phyloP scores from a whole-genome alignment of 306 rosid species.

The Cicer chorassanicum region DNA sequence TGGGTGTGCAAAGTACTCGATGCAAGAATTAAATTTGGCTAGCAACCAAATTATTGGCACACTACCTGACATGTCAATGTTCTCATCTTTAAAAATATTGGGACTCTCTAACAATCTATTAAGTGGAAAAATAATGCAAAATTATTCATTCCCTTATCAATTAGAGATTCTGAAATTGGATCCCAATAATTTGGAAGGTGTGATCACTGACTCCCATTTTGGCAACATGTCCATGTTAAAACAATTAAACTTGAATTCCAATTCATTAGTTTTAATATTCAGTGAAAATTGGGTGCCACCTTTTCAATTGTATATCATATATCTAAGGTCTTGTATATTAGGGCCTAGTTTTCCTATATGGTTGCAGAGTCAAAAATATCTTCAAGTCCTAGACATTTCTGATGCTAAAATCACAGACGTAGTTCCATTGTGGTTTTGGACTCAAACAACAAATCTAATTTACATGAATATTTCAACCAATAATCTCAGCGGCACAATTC shows the following conservation, averaged over 20 bases:
- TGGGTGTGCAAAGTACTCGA: conserved; percentile 32
- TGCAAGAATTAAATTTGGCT: not conserved
- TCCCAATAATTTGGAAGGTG: conserved; percentile 6
- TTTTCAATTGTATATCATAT: not conserved
- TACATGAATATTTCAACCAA: conserved; percentile 32
- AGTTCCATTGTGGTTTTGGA: conserved; percentile 26
- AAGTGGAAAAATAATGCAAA: not conserved
- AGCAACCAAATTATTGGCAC: conserved; percentile 1
- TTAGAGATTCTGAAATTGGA: not conserved
- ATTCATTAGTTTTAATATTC: not conserved
- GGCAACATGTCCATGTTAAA: not conserved
- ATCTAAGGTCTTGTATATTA: not conserved
- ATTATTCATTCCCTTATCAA: not conserved
- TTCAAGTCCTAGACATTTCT: not conserved
- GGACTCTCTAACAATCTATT: not conserved
- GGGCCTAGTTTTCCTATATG: conserved; percentile 38
- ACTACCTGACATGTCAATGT: not conserved
- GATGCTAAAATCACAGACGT: not conserved
- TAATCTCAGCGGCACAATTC: conserved; percentile 17
- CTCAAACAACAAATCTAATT: not conserved
- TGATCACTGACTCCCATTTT: conserved; percentile 31
- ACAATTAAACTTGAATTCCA: not conserved
- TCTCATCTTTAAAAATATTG: not conserved
- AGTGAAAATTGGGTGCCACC: conserved; percentile 14
- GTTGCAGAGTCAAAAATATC: conserved; percentile 4